Base-by-base conservation (phyloP, 768 basidiomycete species). In the Crepidotus variabilis region DNA sequence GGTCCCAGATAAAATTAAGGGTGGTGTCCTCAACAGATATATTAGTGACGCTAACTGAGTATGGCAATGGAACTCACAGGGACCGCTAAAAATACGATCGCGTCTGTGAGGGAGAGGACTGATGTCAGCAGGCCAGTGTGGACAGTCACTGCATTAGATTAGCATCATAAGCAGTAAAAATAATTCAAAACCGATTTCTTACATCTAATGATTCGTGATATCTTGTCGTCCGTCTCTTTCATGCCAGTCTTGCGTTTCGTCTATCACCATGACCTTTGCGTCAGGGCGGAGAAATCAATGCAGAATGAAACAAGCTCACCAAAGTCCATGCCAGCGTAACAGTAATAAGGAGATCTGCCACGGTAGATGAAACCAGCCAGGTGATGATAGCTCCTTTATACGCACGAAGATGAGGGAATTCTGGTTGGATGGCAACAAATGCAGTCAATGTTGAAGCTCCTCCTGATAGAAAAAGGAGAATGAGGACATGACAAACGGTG, bases 261-360 rank as follows among this genome's bases (percentile, higher is more conserved):
- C 80, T 81, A 53, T 21, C 28, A 20, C 4, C 13, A 54, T 60
- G 16, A 56, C 47, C 5, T 20, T 24, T 24, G 16, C 24, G 47
- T 28, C 48, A 35, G 39, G 24, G 51, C 6, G 8, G 28, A 28
- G 14, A n/a, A 22, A 22, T 51, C 28, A 28, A 16, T 49, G 20
- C 22, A 48, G 47, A 2, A 43, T 18, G 32, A 64, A 20, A 14
- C 11, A 11, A 11, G 4, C 74, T 20, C 57, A 80, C 81, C 66
- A 84, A 63, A 35, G 70, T 74, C 49, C 69, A 61, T 6, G 76
- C 75, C 6, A 84, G 69, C 1, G 72, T 58, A 0, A 63, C 54
- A 0, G 83, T 77, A 50, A 84, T 84, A 9, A 80, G 58, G 7
- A 77, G 59, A 61, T 84, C 83, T 10, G 75, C 73, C 10, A 72